phyloP scores from a whole-genome alignment of 208 protist species.

The Tetramitus jugosus region DNA sequence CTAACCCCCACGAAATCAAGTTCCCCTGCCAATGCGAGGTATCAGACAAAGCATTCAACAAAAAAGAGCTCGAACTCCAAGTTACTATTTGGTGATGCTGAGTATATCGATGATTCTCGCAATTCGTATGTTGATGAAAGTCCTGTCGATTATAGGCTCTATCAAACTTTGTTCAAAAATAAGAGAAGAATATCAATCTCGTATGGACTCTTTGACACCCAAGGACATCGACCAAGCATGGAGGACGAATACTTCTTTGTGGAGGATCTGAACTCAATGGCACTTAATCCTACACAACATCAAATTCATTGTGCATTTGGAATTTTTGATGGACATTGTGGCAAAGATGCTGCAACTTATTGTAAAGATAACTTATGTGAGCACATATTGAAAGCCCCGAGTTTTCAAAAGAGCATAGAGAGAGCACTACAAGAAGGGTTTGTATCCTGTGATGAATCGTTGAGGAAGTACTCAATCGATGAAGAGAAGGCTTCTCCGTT shows the following conservation, averaged over 20 bases:
- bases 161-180: neutral
- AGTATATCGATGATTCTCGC: no score
- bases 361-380: constrained; percentile 5
- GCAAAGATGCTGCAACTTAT: neutral
- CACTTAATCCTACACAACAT: neutral
- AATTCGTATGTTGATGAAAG: no score
- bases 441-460: neutral
- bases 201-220: neutral
- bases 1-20: no score
- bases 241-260: constrained; percentile 21
- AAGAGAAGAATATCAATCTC: neutral
- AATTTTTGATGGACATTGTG: constrained; percentile 12
- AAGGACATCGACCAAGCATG: neutral
- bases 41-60: no score
- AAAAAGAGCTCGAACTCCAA: no score
- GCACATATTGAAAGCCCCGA: neutral
- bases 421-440: neutral
- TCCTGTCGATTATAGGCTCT: neutral
- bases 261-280: neutral
- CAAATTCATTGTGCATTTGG: neutral
- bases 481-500: constrained; percentile 38
- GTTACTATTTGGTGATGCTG: no score
- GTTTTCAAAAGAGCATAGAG: neutral
- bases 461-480: neutral
- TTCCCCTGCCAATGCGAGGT: no score